Evolutionary conservation across 352 stramenopile genomes (phyloP).

Genomic region (Elongisporangium undulatum): DNA sequence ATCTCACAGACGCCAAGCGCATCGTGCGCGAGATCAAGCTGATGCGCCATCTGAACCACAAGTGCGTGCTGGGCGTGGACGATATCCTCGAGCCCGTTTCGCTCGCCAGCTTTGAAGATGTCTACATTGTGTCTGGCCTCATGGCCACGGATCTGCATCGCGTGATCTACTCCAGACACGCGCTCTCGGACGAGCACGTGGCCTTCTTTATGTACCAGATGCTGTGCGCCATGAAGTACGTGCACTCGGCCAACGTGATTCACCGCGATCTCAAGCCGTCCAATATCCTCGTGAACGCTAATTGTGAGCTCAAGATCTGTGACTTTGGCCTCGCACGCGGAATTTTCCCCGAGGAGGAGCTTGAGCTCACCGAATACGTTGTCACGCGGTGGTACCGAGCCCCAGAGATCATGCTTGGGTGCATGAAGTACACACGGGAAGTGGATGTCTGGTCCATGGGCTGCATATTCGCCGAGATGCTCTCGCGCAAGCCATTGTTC

Average conservation of each 20-base stretch:
- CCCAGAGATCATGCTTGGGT: conserved; percentile 80
- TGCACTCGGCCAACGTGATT: conserved; percentile 93
- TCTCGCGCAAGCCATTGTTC: conserved; percentile 97
- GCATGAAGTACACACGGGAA: conserved; percentile 84
- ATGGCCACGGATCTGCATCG: conserved; percentile 90
- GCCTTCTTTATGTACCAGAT: conserved; percentile 91
- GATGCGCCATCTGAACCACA: conserved; percentile 89
- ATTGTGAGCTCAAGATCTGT: conserved; percentile 89
- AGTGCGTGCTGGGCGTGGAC: conserved; percentile 84
- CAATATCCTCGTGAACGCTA: conserved; percentile 96
- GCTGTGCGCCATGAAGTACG: conserved; percentile 90
- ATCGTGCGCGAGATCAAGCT: conserved; percentile 97
- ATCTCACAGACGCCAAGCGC: conserved; percentile 98
- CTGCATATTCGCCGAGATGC: conserved; percentile 99
- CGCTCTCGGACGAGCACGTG: conserved; percentile 82
- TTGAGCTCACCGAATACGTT: conserved; percentile 65
- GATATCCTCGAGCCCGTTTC: conserved; percentile 68
- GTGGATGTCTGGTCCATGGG: conserved; percentile 96
- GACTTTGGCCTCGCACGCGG: conserved; percentile 84
- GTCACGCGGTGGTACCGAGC: conserved; percentile 87
- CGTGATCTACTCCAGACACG: conserved; percentile 87
- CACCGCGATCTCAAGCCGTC: conserved; percentile 97
- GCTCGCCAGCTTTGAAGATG: conserved; percentile 75
- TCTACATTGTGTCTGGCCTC: conserved; percentile 90
- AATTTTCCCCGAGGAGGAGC: conserved; percentile 72